These are phyloP conservation scores for Wickerhamomyces mucosus DNA, from an alignment of 805 yeast genomes.

Conservation along the genomic window DNA sequence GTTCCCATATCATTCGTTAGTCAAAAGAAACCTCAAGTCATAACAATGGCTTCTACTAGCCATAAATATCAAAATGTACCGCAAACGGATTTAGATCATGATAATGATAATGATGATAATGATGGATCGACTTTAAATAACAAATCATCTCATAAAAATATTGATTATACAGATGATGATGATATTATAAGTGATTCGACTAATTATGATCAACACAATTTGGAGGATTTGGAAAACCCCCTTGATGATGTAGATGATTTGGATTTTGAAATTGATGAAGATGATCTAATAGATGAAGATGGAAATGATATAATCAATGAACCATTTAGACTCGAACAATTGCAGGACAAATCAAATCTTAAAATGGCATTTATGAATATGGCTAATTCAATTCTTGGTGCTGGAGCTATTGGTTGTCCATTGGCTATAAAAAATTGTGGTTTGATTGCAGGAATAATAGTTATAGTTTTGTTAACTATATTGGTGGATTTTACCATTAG, in stretches of 20 bases:
- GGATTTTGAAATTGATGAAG: slow-evolving; percentile 1
- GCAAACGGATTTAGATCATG: neutral
- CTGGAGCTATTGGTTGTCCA: slow-evolving; percentile 93
- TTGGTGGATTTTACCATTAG: slow-evolving; percentile 85
- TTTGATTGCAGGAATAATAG: slow-evolving; percentile 57
- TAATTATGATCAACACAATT: no score
- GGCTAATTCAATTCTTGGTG: slow-evolving; percentile 93
- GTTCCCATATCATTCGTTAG: no score
- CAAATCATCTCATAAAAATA: no score
- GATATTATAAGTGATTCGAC: no score
- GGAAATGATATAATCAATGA: slow-evolving; percentile 10
- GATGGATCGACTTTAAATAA: neutral
- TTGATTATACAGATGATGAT: no score
- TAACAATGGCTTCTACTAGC: neutral
- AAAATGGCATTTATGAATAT: slow-evolving; percentile 93
- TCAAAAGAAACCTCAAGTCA: neutral
- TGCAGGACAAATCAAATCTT: slow-evolving; percentile 40
- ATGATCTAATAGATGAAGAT: slow-evolving; percentile 4
- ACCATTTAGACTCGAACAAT: slow-evolving; percentile 11
- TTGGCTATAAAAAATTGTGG: slow-evolving; percentile 81
- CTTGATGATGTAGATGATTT: neutral
- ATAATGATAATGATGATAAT: neutral
- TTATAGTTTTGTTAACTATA: slow-evolving; percentile 49
- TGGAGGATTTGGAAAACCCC: no score
- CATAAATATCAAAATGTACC: neutral